These are phyloP conservation scores for Rhizopogon salebrosus DNA, from an alignment of 768 basidiomycete species.

Conservation along the genomic window DNA sequence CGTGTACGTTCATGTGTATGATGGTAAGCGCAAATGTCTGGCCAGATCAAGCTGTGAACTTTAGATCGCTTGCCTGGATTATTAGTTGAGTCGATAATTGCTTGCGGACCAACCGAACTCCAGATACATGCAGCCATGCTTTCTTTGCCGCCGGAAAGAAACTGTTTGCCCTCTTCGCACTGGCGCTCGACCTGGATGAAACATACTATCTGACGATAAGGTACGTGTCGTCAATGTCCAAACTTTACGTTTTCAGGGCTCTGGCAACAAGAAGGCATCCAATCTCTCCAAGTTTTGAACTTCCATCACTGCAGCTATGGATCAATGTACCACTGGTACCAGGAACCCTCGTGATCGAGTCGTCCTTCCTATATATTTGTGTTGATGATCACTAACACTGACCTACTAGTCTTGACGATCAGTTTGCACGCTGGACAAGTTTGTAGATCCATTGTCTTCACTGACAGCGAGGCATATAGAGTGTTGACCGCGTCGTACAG, in stretches of 20 bases:
- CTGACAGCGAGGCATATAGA: neutral
- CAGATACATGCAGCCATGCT: slow-evolving; percentile 41
- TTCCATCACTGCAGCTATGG: no score
- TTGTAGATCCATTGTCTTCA: no score
- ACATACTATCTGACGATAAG: slow-evolving; percentile 82
- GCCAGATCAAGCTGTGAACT: slow-evolving; percentile 58
- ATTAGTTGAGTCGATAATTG: slow-evolving; percentile 42
- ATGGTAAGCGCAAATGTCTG: slow-evolving; percentile 75
- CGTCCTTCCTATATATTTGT: no score
- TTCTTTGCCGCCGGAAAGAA: slow-evolving; percentile 54
- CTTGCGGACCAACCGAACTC: neutral
- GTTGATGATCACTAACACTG: no score
- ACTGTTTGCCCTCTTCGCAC: slow-evolving; percentile 76
- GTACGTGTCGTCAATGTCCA: slow-evolving; percentile 29
- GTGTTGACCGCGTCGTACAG: slow-evolving; percentile 23
- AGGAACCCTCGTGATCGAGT: no score
- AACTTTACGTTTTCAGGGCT: slow-evolving; percentile 45
- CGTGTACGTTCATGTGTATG: slow-evolving; percentile 16
- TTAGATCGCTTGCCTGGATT: slow-evolving; percentile 54
- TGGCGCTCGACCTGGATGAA: slow-evolving; percentile 73
- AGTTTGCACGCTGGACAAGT: no score
- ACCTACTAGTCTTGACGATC: no score
- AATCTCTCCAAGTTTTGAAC: no score
- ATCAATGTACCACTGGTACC: no score
- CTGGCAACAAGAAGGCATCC: slow-evolving; percentile 66